Percentiles rank a stretch among this genome's conserved stretches.
These are phyloP conservation scores for Cladophialophora exuberans DNA, from an alignment of 2,329 filamentous ascomycete species.

Conservation along the genomic window DNA sequence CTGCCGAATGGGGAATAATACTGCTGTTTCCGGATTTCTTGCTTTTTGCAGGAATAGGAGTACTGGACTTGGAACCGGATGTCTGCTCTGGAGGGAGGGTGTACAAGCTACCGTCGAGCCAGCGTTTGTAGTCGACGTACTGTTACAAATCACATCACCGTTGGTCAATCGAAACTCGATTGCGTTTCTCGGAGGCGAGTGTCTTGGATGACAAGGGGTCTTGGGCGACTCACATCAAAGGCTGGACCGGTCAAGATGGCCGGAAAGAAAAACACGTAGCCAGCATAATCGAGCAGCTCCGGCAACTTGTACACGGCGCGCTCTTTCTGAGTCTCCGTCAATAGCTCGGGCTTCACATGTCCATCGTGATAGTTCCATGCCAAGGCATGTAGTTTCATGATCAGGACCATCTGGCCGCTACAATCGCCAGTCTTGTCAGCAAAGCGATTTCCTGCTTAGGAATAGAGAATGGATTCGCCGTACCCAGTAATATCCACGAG, in stretches of 20 bases:
- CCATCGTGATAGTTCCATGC: constrained; percentile 99
- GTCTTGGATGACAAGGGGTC: not conserved
- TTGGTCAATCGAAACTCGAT: not conserved
- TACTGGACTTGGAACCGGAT: too few relatives aligned
- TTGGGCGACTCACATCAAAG: constrained; percentile 65
- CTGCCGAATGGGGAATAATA: constrained; percentile 88
- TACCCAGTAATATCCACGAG: constrained; percentile 79
- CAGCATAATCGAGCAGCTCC: constrained; percentile 75
- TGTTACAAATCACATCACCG: not conserved
- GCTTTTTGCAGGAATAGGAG: too few relatives aligned
- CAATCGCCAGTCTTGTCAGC: not conserved
- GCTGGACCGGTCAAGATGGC: constrained; percentile 85
- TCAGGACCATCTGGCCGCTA: constrained; percentile 88
- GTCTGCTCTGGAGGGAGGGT: constrained; percentile 68
- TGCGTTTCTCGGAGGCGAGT: too few relatives aligned
- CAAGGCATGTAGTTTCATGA: constrained; percentile 97
- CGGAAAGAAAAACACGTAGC: constrained; percentile 95
- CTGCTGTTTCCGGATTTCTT: constrained; percentile 47
- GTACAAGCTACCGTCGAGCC: constrained; percentile 95
- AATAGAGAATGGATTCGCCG: not conserved
- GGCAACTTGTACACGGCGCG: constrained; percentile 77
- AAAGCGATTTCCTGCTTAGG: not conserved
- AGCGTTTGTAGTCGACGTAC: constrained; percentile 86
- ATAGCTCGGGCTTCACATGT: constrained; percentile 72
- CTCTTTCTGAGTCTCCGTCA: constrained; percentile 87